These are phyloP conservation scores for Gyromitra esculenta DNA, from an alignment of 2,329 filamentous ascomycete species.

Conservation along the genomic window DNA sequence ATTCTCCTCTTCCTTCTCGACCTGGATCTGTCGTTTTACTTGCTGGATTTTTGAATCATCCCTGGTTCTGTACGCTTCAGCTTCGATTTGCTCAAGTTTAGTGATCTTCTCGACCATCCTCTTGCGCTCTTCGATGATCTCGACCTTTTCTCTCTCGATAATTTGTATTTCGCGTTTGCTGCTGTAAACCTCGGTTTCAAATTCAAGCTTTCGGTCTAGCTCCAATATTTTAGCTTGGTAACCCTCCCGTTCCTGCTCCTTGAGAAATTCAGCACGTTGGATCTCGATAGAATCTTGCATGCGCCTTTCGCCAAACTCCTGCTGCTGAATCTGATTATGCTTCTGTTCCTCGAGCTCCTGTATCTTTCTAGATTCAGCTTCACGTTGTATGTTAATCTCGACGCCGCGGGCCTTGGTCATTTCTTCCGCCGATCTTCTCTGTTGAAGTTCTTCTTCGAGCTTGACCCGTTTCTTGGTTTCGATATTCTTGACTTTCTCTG, in stretches of 20 bases:
- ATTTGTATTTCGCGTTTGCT: constrained; percentile 9
- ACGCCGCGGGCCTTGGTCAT: background rate
- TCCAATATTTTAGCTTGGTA: constrained; percentile 28
- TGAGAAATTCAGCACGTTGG: constrained; percentile 9
- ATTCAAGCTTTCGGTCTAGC: constrained; percentile 9
- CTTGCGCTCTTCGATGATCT: constrained; percentile 24
- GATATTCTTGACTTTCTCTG: constrained; percentile 9
- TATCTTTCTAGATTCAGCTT: constrained; percentile 5
- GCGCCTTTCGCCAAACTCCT: background rate
- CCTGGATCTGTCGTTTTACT: constrained; percentile 21
- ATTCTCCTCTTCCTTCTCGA: constrained; percentile 13
- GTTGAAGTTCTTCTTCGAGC: constrained; percentile 17
- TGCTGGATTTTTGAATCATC: constrained; percentile 30
- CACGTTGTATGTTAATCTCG: constrained; percentile 15
- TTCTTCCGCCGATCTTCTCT: constrained; percentile 17
- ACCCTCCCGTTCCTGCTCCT: constrained; percentile 20
- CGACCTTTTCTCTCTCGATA: constrained; percentile 12
- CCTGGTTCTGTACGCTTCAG: constrained; percentile 2
- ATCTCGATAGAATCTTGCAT: constrained; percentile 11
- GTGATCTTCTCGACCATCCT: constrained; percentile 11
- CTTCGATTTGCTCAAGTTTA: constrained; percentile 13
- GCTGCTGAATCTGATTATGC: constrained; percentile 4
- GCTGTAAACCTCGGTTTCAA: constrained; percentile 11
- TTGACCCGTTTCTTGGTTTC: constrained; percentile 15
- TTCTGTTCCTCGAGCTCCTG: constrained; percentile 21